Percentiles rank a stretch among this genome's conserved stretches.
These are phyloP conservation scores for Hymenoscyphus fructigenus DNA, from an alignment of 2,329 filamentous ascomycete species.

Conservation along the genomic window DNA sequence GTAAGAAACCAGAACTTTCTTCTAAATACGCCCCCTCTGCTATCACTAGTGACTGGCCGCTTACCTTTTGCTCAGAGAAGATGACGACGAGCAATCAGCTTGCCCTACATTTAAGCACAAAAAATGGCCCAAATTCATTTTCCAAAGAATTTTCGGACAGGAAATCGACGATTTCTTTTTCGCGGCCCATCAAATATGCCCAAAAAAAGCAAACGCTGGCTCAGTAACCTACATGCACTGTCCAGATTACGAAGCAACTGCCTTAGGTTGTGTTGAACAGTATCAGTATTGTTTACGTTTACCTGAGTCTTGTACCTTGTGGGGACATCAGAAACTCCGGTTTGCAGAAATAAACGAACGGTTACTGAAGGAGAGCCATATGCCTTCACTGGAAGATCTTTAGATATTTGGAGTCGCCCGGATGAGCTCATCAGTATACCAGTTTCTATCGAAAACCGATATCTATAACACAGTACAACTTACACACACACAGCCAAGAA, in stretches of 20 bases:
- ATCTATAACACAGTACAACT: background rate
- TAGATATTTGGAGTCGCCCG: background rate
- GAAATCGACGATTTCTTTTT: background rate
- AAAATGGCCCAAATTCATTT: too few species aligned
- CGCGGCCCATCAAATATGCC: background rate
- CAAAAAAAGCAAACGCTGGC: background rate
- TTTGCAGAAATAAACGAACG: background rate
- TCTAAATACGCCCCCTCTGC: too few species aligned
- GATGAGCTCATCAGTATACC: background rate
- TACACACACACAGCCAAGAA: background rate
- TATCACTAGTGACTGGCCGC: too few species aligned
- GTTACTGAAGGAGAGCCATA: background rate
- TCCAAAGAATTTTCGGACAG: background rate
- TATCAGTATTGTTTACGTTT: background rate
- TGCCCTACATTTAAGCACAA: too few species aligned
- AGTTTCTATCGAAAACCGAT: background rate
- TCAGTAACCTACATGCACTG: background rate
- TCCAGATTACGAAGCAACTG: background rate
- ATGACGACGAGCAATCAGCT: background rate
- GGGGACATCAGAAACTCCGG: background rate
- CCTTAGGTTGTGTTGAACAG: background rate
- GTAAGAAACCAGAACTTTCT: too few species aligned
- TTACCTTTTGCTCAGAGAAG: background rate
- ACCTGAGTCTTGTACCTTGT: background rate
- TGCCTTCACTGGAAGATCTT: background rate